Conservation (phyloP, 2,329 filamentous ascomycete genomes). For the Leptographium galeiforme region DNA sequence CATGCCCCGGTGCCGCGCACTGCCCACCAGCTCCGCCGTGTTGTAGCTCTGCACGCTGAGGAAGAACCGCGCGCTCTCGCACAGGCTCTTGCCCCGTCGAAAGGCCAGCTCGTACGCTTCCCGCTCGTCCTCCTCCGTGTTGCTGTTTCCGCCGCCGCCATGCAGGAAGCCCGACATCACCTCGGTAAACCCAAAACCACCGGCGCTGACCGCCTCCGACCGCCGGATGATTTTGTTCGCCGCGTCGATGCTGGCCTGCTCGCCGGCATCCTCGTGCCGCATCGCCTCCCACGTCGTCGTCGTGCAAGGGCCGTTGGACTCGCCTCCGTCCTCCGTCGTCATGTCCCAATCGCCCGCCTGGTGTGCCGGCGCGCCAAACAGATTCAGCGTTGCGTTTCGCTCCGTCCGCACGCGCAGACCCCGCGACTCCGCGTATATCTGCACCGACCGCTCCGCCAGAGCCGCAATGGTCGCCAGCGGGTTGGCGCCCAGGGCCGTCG, state of each 20-base stretch:
- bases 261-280: constrained; percentile 5
- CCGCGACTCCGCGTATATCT: constrained; percentile 29
- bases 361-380: constrained; percentile 38
- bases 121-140: constrained; percentile 27
- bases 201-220: constrained; percentile 29
- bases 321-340: not conserved
- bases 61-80: constrained; percentile 44
- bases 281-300: not conserved
- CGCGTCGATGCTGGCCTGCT: constrained; percentile 16
- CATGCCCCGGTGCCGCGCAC: constrained; percentile 35
- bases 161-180: constrained; percentile 52
- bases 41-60: constrained; percentile 43
- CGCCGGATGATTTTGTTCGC: constrained; percentile 25
- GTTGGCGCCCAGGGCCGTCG: constrained; percentile 50
- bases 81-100: constrained; percentile 36
- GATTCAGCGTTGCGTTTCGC: constrained; percentile 34
- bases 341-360: constrained; percentile 6
- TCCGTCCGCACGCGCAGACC: constrained; percentile 30
- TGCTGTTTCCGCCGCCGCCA: constrained; percentile 12
- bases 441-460: constrained; percentile 50
- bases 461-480: constrained; percentile 58
- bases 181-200: constrained; percentile 47
- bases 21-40: constrained; percentile 31
- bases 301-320: not conserved
- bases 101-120: constrained; percentile 41